Evolutionary conservation across 805 yeast species (phyloP).

Genomic region (Yamadazyma laniorum): DNA sequence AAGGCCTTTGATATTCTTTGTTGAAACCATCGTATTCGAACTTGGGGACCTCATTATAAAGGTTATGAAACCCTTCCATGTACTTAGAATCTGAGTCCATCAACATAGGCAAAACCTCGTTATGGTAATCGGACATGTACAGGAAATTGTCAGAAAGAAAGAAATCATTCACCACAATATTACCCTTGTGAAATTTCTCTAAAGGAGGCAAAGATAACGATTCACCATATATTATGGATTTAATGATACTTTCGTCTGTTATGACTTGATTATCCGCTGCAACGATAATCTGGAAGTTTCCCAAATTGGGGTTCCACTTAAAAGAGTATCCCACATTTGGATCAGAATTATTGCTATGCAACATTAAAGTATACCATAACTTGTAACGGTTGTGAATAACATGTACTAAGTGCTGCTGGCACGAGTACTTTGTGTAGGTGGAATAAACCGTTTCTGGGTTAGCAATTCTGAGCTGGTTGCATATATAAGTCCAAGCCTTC

Average conservation of each 20-base stretch:
- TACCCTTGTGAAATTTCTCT: slow-evolving; percentile 29
- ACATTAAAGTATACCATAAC: slow-evolving; percentile 34
- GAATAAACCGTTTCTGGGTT: slow-evolving; percentile 41
- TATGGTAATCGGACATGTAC: slow-evolving; percentile 38
- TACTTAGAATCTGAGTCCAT: slow-evolving; percentile 26
- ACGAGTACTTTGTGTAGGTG: slow-evolving; percentile 39
- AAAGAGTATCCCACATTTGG: slow-evolving; percentile 25
- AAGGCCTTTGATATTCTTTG: slow-evolving; percentile 25
- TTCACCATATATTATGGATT: slow-evolving; percentile 30
- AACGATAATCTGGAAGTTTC: slow-evolving; percentile 33
- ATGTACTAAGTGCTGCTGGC: slow-evolving; percentile 36
- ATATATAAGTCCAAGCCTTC: slow-evolving; percentile 37
- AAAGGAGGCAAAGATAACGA: slow-evolving; percentile 30
- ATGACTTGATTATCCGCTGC: slow-evolving; percentile 21
- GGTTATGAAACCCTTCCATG: slow-evolving; percentile 28
- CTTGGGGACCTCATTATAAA: slow-evolving; percentile 31
- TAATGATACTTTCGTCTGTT: slow-evolving; percentile 31
- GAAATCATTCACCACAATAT: slow-evolving; percentile 35
- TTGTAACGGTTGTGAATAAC: slow-evolving; percentile 36
- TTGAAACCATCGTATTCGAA: slow-evolving; percentile 31
- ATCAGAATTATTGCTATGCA: slow-evolving; percentile 22
- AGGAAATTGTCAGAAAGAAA: slow-evolving; percentile 32
- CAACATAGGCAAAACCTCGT: slow-evolving; percentile 33
- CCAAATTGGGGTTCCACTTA: slow-evolving; percentile 36
- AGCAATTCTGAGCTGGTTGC: slow-evolving; percentile 33